Evolutionary conservation across 176 grass and related monocot species (phyloP).

Genomic region (Dendrocalamus sinicus): DNA sequence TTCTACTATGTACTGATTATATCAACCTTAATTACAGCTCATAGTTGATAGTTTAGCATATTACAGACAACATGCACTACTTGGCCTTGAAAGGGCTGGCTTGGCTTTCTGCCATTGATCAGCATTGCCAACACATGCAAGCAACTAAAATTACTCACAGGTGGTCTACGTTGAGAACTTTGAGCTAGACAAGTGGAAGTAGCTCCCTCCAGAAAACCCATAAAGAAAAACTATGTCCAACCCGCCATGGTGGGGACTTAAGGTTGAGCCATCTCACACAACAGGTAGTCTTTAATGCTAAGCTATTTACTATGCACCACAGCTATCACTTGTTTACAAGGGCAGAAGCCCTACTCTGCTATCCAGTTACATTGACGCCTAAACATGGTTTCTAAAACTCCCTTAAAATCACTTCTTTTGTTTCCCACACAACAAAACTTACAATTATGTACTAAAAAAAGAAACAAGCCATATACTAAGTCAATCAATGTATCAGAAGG

Average conservation of each 20-base stretch:
- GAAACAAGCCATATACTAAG: neutral
- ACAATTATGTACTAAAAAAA: neutral
- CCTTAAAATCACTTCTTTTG: neutral
- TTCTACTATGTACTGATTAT: neutral
- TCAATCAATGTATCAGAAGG: neutral
- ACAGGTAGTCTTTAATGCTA: neutral
- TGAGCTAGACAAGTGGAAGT: neutral
- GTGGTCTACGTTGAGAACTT: neutral
- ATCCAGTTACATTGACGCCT: neutral
- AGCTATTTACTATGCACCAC: neutral
- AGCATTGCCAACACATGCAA: constrained; percentile 13
- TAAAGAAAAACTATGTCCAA: neutral
- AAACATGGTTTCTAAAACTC: neutral
- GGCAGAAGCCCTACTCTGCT: neutral
- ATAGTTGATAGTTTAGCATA: neutral
- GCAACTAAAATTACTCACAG: constrained; percentile 7
- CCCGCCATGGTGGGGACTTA: neutral
- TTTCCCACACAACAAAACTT: neutral
- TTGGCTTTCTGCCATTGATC: neutral
- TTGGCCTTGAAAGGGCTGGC: neutral
- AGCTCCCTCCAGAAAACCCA: neutral
- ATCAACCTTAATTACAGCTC: neutral
- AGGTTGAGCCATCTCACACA: neutral
- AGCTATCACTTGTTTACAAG: neutral
- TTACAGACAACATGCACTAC: neutral